Conservation (phyloP, 768 basidiomycete species). For the Lepiota venenata region DNA sequence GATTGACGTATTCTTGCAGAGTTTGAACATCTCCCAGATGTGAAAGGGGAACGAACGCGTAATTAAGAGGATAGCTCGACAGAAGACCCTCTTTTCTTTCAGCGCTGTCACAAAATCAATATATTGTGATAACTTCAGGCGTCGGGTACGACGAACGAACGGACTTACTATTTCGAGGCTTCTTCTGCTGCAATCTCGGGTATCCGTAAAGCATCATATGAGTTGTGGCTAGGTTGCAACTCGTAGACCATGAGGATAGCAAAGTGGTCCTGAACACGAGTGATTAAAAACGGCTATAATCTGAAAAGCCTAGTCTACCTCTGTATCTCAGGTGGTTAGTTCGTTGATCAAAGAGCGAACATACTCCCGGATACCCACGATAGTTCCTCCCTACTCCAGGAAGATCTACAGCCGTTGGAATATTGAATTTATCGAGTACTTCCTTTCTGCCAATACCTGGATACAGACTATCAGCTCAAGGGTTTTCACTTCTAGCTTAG, state of each 20-base stretch:
- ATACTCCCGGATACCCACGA: neutral
- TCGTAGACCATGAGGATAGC: constrained; percentile 3
- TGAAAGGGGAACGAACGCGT: neutral
- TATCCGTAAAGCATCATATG: neutral
- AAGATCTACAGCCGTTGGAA: constrained; percentile 1
- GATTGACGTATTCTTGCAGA: neutral
- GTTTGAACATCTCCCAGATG: neutral
- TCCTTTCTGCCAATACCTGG: constrained; percentile 1
- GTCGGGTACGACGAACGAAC: neutral
- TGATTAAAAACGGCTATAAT: neutral
- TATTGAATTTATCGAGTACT: neutral
- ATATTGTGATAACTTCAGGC: neutral
- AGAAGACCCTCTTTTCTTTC: neutral
- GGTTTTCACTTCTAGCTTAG: neutral
- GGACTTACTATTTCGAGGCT: neutral
- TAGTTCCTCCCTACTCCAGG: constrained; percentile 9
- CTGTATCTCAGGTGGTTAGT: neutral
- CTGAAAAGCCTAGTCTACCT: neutral
- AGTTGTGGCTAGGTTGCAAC: neutral
- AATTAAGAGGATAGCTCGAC: neutral
- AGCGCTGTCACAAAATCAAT: neutral
- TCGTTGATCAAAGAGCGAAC: neutral
- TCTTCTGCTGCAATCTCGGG: neutral
- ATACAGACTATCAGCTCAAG: neutral
- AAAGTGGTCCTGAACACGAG: constrained; percentile 8